Conservation (phyloP, 1,139 yeast species). For the Martiniozyma asiatica region DNA sequence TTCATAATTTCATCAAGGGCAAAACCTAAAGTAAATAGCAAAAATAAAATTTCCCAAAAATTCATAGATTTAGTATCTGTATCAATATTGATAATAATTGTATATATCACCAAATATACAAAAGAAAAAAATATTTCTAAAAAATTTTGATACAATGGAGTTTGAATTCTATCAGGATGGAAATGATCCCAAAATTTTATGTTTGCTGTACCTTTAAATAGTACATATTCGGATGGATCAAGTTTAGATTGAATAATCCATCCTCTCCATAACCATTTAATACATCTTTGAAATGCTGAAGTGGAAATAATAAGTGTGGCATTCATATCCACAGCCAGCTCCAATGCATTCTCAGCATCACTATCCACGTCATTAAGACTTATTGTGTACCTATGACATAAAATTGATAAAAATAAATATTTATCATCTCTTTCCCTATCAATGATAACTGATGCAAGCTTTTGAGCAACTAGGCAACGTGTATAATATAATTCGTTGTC, state of each 20-base stretch:
- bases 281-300: slow-evolving; percentile 74
- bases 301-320: slow-evolving; percentile 67
- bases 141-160: slow-evolving; percentile 72
- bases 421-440: slow-evolving; percentile 48
- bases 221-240: slow-evolving; percentile 58
- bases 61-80: slow-evolving; percentile 17
- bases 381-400: slow-evolving; percentile 66
- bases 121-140: slow-evolving; percentile 59
- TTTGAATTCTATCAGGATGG: slow-evolving; percentile 71
- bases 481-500: slow-evolving; percentile 53
- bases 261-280: slow-evolving; percentile 87
- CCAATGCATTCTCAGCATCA: slow-evolving; percentile 59
- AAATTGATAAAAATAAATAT: slow-evolving; percentile 61
- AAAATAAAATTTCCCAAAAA: slow-evolving; percentile 44
- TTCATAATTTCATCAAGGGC: slow-evolving; percentile 57
- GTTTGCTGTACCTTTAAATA: slow-evolving; percentile 50
- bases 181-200: slow-evolving; percentile 53
- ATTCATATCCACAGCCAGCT: slow-evolving; percentile 79
- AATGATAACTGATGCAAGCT: slow-evolving; percentile 56
- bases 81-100: slow-evolving; percentile 51
- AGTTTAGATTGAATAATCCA: slow-evolving; percentile 74
- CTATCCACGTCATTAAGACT: slow-evolving; percentile 51
- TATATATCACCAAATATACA: slow-evolving; percentile 49
- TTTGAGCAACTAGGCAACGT: slow-evolving; percentile 61
- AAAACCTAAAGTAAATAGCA: slow-evolving; percentile 56